Evolutionary conservation across 2,329 filamentous ascomycete genomes (phyloP).

Genomic region (Biscogniauxia sp.): DNA sequence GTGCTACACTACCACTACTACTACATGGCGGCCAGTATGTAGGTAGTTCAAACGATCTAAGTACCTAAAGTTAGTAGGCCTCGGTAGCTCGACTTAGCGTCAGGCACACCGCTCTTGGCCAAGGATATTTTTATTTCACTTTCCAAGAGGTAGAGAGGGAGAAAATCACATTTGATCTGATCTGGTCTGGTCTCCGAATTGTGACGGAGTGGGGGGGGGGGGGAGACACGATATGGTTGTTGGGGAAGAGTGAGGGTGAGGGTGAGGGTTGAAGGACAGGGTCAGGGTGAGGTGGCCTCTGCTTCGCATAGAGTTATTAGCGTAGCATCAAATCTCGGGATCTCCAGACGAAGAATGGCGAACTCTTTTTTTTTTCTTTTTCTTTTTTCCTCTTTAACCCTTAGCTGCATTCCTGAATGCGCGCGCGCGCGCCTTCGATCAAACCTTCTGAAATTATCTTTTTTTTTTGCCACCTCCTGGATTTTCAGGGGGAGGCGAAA

Average conservation of each 20-base stretch:
- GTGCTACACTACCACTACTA: not conserved
- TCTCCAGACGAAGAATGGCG: not conserved
- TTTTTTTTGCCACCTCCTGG: slow-evolving; percentile 31
- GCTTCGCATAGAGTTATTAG: not conserved
- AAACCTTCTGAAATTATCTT: slow-evolving; percentile 4
- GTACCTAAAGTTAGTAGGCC: no score
- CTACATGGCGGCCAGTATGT: no score
- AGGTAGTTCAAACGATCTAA: not conserved
- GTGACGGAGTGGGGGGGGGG: no score
- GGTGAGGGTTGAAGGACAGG: no score
- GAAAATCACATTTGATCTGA: no score
- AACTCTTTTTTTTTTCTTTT: no score
- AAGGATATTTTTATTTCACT: no score
- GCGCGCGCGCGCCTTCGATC: not conserved
- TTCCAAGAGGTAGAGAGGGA: no score
- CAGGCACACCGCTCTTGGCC: not conserved
- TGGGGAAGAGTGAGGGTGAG: no score
- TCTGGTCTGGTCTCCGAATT: no score
- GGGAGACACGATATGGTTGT: no score
- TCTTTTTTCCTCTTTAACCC: not conserved
- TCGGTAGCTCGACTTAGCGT: not conserved
- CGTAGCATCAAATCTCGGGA: not conserved
- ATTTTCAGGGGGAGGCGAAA: slow-evolving; percentile 31
- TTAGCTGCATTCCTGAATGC: no score
- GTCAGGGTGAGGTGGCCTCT: not conserved